phyloP scores from a whole-genome alignment of 345 rosid genomes.

The Dipteronia dyeriana region DNA sequence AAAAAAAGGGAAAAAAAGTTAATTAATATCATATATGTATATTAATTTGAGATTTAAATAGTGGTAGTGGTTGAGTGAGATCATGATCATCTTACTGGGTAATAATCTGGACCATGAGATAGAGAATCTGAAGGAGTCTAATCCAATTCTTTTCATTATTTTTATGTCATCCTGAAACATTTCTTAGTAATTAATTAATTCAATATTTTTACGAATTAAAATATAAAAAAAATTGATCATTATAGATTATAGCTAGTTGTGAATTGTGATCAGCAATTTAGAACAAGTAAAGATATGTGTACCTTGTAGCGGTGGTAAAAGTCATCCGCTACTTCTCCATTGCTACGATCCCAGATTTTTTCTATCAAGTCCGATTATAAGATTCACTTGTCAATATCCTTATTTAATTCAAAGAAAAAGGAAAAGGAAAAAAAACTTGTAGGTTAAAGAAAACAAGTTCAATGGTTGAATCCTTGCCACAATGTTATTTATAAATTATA shows the following conservation, averaged over 20 bases:
- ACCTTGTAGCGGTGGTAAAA: conserved; percentile 11
- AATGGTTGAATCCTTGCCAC: neutral
- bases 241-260: neutral
- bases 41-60: neutral
- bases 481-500: neutral
- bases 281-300: neutral
- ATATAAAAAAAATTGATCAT: neutral
- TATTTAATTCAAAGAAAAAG: neutral
- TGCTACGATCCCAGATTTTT: conserved; percentile 8
- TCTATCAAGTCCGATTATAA: neutral
- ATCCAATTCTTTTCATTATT: neutral
- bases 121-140: neutral
- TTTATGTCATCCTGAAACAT: conserved; percentile 6
- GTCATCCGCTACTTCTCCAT: conserved; percentile 7
- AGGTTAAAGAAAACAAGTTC: neutral
- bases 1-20: neutral
- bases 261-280: neutral
- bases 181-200: neutral
- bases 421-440: neutral
- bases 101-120: neutral
- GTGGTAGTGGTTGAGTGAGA: neutral
- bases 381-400: neutral
- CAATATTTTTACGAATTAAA: no score
- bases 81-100: neutral
- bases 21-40: neutral